Base-by-base conservation (phyloP, 805 yeast species). In the Yamadazyma ubonensis region DNA sequence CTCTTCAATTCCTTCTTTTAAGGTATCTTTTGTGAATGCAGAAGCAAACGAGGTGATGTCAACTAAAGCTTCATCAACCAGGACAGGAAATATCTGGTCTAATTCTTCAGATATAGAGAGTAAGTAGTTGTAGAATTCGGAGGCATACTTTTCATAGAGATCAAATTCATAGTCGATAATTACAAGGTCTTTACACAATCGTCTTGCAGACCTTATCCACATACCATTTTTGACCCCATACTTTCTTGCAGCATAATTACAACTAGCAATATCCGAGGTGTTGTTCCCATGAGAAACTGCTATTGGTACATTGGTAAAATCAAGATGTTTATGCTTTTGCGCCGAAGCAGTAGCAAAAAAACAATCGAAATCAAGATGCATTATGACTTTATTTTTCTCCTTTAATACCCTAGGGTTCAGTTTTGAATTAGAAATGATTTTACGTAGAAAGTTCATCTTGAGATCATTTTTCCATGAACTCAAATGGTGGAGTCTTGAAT, bases 361-460 rank as follows among this genome's bases (percentile, higher is more conserved):
- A 48, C 96, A 88, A 58, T 91, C 99, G 59, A 89, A 91, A 58
- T 91, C 99, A 23, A 91, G 72, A 58, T 91, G 97, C 39, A 90
- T 56, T 7, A 90, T 75, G 1, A 73, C 55, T 23, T 52, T 53
- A 7, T 14, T 26, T 4, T 18, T n/a, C n/a, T n/a, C 36, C 30
- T 11, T 11, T 12, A n/a, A 11, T 14, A 6, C 11, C 7, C 3
- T 21, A 9, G 15, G 23, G 10, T 19, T 25, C 15, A 20, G 21
- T 17, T 17, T 23, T 17, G 28, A 10, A n/a, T 27, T 19, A 8
- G 36, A 34, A 1, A 76, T 49, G 10, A 83, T 78, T 34, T 60
- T 61, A 3, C 68, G 57, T 28, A 83, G 67, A 53, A 84, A 86
- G 21, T 75, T 75, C 2, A 76, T 66, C 34, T 86, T 69, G 17